Evolutionary conservation across 768 basidiomycete species (phyloP).

Genomic region (Sporobolomyces pararoseus): DNA sequence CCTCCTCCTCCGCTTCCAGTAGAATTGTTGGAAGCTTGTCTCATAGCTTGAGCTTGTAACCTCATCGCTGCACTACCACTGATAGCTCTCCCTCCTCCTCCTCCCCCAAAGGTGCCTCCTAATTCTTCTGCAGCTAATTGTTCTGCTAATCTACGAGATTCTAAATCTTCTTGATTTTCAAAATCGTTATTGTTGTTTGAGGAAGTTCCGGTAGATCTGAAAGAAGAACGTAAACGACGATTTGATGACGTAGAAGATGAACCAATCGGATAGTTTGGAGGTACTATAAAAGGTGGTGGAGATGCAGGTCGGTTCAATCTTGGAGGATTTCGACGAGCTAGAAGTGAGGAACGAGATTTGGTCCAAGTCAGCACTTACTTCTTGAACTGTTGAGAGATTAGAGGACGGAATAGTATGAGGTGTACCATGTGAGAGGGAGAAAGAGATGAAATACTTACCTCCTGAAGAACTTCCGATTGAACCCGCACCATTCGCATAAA

Average conservation of each 20-base stretch:
- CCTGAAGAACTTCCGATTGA: too few species aligned
- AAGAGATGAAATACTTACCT: too few species aligned
- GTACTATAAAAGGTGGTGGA: slow-evolving; percentile 9
- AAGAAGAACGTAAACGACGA: too few species aligned
- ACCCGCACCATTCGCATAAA: too few species aligned
- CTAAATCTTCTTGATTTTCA: not conserved
- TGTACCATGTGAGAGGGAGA: not conserved
- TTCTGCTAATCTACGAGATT: not conserved
- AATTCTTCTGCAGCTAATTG: not conserved
- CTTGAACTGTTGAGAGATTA: too few species aligned
- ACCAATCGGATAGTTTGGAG: not conserved
- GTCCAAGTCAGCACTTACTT: too few species aligned
- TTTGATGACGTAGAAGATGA: too few species aligned
- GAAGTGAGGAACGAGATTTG: not conserved
- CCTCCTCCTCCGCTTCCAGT: too few species aligned
- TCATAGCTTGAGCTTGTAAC: not conserved
- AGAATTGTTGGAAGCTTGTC: not conserved
- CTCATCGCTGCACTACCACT: not conserved
- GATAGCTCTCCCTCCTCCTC: too few species aligned
- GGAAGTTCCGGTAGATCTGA: too few species aligned
- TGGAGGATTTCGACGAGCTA: not conserved
- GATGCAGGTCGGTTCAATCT: not conserved
- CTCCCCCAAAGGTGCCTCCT: not conserved
- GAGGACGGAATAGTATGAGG: too few species aligned
- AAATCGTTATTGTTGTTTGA: too few species aligned